These are phyloP conservation scores for Scortechinia acanthostroma DNA, from an alignment of 2,329 filamentous ascomycete genomes.

Conservation along the genomic window DNA sequence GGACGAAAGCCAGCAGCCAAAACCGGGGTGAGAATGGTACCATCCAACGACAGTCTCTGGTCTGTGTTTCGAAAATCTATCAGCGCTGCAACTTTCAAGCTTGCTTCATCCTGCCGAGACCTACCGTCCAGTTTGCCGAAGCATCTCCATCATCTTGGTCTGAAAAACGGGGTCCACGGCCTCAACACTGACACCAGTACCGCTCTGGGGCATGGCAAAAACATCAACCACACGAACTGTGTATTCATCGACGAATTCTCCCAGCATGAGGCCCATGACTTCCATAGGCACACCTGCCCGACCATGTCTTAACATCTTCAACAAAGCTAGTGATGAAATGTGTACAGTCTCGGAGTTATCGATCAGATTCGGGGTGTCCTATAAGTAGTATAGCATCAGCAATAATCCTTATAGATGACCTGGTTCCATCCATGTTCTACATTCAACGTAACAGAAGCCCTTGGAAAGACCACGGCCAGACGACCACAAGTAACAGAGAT, in stretches of 20 bases:
- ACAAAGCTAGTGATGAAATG: slow-evolving; percentile 90
- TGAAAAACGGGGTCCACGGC: slow-evolving; percentile 98
- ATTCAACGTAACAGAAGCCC: no score
- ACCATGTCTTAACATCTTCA: slow-evolving; percentile 98
- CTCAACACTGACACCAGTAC: slow-evolving; percentile 95
- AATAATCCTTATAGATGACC: not conserved
- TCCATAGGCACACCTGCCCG: slow-evolving; percentile 98
- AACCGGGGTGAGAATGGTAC: slow-evolving; percentile 99
- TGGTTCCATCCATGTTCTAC: no score
- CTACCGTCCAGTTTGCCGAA: slow-evolving; percentile 90
- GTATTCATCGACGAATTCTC: slow-evolving; percentile 98
- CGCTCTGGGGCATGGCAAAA: slow-evolving; percentile 98
- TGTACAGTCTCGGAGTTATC: slow-evolving; percentile 99
- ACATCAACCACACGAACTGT: slow-evolving; percentile 97
- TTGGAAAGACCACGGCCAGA: not conserved
- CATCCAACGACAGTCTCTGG: slow-evolving; percentile 96
- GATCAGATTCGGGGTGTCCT: slow-evolving; percentile 88
- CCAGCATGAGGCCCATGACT: slow-evolving; percentile 98
- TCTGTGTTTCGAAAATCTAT: slow-evolving; percentile 45
- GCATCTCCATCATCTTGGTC: slow-evolving; percentile 99
- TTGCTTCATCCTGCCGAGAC: slow-evolving; percentile 12
- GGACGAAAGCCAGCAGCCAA: slow-evolving; percentile 96
- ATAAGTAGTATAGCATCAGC: slow-evolving; percentile 2
- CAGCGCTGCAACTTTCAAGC: slow-evolving; percentile 6
- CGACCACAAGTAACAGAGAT: not conserved